A percentile compares a stretch with the other conserved stretches of the same genome.
Conservation (phyloP, 2,329 filamentous ascomycete genomes). For the Sporothrix luriei region DNA sequence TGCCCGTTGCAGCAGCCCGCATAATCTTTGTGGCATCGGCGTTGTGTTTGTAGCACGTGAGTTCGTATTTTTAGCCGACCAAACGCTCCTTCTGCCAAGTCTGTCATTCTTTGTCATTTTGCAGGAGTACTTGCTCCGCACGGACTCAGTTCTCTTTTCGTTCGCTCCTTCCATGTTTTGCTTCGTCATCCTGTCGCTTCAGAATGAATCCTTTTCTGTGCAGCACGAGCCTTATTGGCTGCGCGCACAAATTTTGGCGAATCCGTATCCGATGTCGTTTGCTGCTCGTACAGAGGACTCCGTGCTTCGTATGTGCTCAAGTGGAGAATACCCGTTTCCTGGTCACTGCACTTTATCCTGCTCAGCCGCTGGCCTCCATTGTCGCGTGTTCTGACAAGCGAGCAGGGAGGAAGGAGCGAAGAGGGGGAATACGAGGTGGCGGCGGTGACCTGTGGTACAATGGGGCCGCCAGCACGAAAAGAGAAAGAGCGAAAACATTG, state of each 20-base stretch:
- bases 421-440: slow-evolving; percentile 28
- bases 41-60: slow-evolving; percentile 9
- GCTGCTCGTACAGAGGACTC: not conserved
- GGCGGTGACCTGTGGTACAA: slow-evolving; percentile 30
- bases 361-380: slow-evolving; percentile 19
- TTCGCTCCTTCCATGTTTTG: slow-evolving; percentile 5
- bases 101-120: not conserved
- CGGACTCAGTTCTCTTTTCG: not conserved
- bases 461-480: slow-evolving; percentile 9
- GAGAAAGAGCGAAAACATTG: not conserved
- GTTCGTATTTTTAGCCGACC: slow-evolving; percentile 18
- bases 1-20: slow-evolving; percentile 13
- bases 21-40: not conserved
- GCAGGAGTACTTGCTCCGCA: too few species aligned
- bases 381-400: slow-evolving; percentile 20
- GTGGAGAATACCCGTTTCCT: slow-evolving; percentile 24
- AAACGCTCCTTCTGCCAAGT: slow-evolving; percentile 11
- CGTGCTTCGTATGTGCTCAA: too few species aligned
- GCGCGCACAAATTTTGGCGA: slow-evolving; percentile 2
- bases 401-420: slow-evolving; percentile 16
- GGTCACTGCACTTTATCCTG: slow-evolving; percentile 28
- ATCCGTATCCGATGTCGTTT: not conserved
- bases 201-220: slow-evolving; percentile 16
- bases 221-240: not conserved
- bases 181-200: not conserved